Evolutionary conservation across 1,139 yeast species (phyloP), one percentile per base, ranked within the genome.

Genomic region (Blastobotrys raffinosifermentans): DNA sequence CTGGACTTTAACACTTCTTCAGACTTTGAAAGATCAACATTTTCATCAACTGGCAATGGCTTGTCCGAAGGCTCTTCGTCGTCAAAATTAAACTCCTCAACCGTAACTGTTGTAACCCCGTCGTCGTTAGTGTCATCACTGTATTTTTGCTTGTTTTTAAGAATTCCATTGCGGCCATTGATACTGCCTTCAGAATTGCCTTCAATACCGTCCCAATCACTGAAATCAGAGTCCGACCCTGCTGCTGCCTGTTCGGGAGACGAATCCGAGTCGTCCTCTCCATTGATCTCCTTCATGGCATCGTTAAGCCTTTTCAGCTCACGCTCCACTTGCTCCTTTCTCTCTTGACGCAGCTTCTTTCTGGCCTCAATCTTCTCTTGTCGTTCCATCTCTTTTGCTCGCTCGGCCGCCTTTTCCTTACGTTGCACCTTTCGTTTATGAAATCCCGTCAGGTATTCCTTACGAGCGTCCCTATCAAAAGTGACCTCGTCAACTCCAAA

Each of bases 341-440:
- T 71, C 53, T 83, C 94, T 17, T 81, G 82, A 48, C 89, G 69
- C 21, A 77, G 56, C 49, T 72, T 66, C 51, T 77, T 75, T 45
- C 96, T 71, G 54, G 84, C 94, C 47, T 81, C 93, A n/a, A 86
- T 68, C 51, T 75, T 74, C 2, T 76, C 77, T 46, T 77, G 65
- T 47, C 89, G 70, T 4, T 80, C 94, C 54, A 80, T 84, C 56
- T 87, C 95, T 50, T 80, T 77, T 36, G 72, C 73, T 50, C 70
- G 77, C 43, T 75, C 83, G 48, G 75, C 77, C 0, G 97, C 97
- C 49, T 80, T 80, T 63, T 86, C 89, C 62, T 83, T 84, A 58
- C 97, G 72, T 54, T 83, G 83, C 15, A 89, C 57, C 60, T 91
- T 91, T 55, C 98, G 74, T 63, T 91, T 91, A 60, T 91, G 98